A percentile compares a stretch with the other conserved stretches of the same genome.
phyloP scores from a whole-genome alignment of 805 yeast genomes.

The Cyberlindnera mrakii region DNA sequence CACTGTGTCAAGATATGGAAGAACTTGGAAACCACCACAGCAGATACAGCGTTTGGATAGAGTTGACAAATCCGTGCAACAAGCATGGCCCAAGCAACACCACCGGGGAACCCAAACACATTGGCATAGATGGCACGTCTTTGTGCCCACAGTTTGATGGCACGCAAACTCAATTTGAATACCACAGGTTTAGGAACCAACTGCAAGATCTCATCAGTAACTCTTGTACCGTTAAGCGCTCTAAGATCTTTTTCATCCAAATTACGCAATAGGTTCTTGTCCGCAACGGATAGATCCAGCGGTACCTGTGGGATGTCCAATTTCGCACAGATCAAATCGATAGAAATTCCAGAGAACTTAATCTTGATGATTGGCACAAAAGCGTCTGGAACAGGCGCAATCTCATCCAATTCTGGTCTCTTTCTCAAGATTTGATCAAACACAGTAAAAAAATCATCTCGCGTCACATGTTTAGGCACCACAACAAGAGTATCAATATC shows the following conservation, averaged over 20 bases:
- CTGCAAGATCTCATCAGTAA: constrained; percentile 86
- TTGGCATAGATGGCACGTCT: constrained; percentile 91
- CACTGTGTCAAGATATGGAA: constrained; percentile 82
- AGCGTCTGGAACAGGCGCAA: constrained; percentile 92
- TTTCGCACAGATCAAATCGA: constrained; percentile 83
- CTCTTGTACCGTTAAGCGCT: constrained; percentile 92
- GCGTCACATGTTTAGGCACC: constrained; percentile 89
- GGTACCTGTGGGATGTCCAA: constrained; percentile 85
- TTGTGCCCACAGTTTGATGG: constrained; percentile 96
- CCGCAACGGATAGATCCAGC: constrained; percentile 61
- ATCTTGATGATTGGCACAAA: constrained; percentile 95
- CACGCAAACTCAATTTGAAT: constrained; percentile 86
- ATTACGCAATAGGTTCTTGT: constrained; percentile 79
- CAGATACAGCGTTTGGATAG: constrained; percentile 93
- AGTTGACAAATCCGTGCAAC: constrained; percentile 97
- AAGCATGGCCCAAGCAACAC: constrained; percentile 99
- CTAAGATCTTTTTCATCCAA: constrained; percentile 88
- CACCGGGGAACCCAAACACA: constrained; percentile 97
- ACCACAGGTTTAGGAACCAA: constrained; percentile 91
- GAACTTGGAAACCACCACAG: constrained; percentile 84
- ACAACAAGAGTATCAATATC: constrained; percentile 97
- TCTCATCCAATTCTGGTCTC: constrained; percentile 82
- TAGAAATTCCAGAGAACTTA: constrained; percentile 84
- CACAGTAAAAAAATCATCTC: constrained; percentile 84
- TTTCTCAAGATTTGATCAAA: constrained; percentile 64